Base-by-base conservation (phyloP, 2,329 filamentous ascomycete genomes). In the Colletotrichum trifolii region DNA sequence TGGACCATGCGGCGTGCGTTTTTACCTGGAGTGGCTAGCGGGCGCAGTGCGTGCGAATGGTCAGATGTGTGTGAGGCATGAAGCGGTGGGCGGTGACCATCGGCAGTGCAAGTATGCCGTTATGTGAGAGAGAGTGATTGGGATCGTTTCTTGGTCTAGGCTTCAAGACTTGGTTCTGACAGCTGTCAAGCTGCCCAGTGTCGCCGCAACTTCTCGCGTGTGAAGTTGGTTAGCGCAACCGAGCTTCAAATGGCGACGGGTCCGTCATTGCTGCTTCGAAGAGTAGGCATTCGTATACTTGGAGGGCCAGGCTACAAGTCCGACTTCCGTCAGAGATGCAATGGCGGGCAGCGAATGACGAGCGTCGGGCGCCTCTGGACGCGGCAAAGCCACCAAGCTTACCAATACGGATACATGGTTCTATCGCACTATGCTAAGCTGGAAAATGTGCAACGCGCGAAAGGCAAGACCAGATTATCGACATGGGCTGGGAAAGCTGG, bases 101-200 rank as follows among this genome's bases (percentile, higher is more conserved):
- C 49, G 15, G 33, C 15, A 42, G 47, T 25, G 25, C 10, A 25
- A 46, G 35, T 46, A 6, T 35, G 36, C 47, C 6, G 40, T 10
- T 38, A 42, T 13, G 13, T 15, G n/a, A 25, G 17, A 34, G 35
- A 34, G 54, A 25, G 38, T 38, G 8, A 38, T 38, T 40, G 43
- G 55, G 35, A 49, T 49, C 15, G 47, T 13, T 25, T 50, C 40
- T 25, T n/a, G 46, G 46, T 34, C 39, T 62, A 35, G 39, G 39
- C 25, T 40, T 40, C 33, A 5, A 15, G 43, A 45, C 48, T 55
- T 60, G 55, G 33, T 43, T 60, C 34, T 64, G 61, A 50, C 57
- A 61, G 45, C 49, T 64, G 61, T 64, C 61, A 63, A 35, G 33
- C 47, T 35, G 50, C 35, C 35, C 46, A 49, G 39, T 45, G 56